Base-by-base conservation (phyloP, 768 basidiomycete species). In the Pleurotus cornucopiae region DNA sequence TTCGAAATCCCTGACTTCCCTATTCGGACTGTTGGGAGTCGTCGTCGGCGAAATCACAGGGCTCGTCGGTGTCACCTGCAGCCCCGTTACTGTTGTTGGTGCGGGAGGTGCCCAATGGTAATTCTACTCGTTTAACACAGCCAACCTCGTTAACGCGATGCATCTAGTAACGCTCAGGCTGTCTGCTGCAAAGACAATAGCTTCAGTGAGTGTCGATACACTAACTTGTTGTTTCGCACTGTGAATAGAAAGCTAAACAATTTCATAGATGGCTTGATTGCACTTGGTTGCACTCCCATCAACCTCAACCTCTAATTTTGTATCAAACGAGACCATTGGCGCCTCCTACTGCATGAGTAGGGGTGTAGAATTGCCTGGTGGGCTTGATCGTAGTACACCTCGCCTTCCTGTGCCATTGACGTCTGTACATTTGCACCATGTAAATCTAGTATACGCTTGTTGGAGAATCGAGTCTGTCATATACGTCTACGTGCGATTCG, bases 111-210 rank as follows among this genome's bases (percentile, higher is more conserved):
- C 56, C 20, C 54, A 58, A 16, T 70, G 69, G 67, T 69, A 40
- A 34, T 55, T 54, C 11, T 51, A 44, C 26, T 6, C 12, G n/a
- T n/a, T n/a, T 9, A 21, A 5, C 4, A 5, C 41, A 54, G 16
- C 14, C 26, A 6, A 45, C 5, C 5, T n/a, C 11, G 5, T n/a
- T 44, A 20, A 26, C n/a, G 40, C 21, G 6, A 25, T 26, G 5
- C 7, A 21, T 21, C 30, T 26, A 41, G 21, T 55, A 69, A 69
- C 63, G 59, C 64, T 13, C 61, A 69, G n/a, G 54, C 66, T n/a
- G 67, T 68, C 26, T 71, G 69, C 63, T 70, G 69, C 61, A 61
- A 62, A 14, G 58, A 65, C 57, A 66, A 69, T 59, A 57, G 46
- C 30, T 67, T 64, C 63, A 58, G 68, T 69, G 59, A 61, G 66